These are phyloP conservation scores for Salvia sclarea DNA, from an alignment of 305 asterid genomes.

Conservation along the genomic window DNA sequence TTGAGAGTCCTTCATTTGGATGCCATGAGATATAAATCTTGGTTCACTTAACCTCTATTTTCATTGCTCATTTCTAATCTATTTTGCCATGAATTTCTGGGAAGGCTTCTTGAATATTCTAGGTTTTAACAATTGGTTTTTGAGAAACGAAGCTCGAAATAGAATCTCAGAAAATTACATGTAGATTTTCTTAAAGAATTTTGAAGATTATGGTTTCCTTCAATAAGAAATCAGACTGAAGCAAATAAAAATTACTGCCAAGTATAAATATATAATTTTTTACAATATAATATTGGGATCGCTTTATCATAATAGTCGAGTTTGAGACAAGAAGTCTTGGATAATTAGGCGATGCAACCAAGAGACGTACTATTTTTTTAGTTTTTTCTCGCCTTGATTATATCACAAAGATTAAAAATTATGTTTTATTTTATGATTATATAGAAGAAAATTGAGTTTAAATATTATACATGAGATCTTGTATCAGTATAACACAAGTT, in stretches of 20 bases:
- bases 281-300: background rate
- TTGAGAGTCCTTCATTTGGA: slow-evolving; percentile 26
- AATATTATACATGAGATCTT: too few species aligned
- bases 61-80: background rate
- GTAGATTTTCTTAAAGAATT: background rate
- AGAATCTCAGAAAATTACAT: background rate
- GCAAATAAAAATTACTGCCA: background rate
- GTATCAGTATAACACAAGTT: too few species aligned
- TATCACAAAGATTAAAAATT: background rate
- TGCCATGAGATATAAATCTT: slow-evolving; percentile 25
- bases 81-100: background rate
- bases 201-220: background rate
- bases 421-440: background rate
- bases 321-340: too few species aligned
- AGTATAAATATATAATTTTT: too few species aligned
- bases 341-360: background rate
- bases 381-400: background rate
- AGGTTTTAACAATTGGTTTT: background rate
- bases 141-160: background rate
- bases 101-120: background rate
- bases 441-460: background rate
- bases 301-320: background rate
- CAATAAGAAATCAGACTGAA: background rate
- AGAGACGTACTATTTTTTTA: background rate
- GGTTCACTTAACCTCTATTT: slow-evolving; percentile 13